A percentile compares a stretch with the other conserved stretches of the same genome.
phyloP scores from a whole-genome alignment of 495 filamentous ascomycete genomes.

The Penicillium riverlandense region DNA sequence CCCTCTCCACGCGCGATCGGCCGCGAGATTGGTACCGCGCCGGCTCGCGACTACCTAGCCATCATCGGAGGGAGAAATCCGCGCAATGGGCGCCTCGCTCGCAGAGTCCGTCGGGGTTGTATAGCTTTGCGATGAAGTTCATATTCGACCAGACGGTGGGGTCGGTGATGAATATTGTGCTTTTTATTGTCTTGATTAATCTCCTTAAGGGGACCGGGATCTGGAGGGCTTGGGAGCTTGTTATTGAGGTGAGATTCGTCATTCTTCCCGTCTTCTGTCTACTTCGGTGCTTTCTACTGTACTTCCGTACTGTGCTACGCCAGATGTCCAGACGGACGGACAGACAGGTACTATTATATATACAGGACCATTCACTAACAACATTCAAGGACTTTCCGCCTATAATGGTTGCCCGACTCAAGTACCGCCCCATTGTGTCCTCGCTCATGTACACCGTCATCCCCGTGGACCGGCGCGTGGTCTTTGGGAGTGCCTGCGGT shows the following conservation, averaged over 20 bases:
- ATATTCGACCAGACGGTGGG: conserved; percentile 75
- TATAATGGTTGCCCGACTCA: conserved; percentile 66
- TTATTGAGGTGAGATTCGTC: conserved; percentile 26
- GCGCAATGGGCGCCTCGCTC: conserved; percentile 14
- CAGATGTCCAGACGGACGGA: too few relatives aligned
- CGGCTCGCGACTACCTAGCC: too few relatives aligned
- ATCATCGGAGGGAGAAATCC: conserved; percentile 20
- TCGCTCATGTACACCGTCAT: conserved; percentile 73
- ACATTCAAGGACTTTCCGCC: conserved; percentile 53
- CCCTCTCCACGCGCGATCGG: too few relatives aligned
- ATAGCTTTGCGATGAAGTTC: conserved; percentile 76
- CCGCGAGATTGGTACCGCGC: too few relatives aligned
- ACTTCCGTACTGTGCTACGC: too few relatives aligned
- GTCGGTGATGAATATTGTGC: conserved; percentile 65
- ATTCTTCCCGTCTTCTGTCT: neutral
- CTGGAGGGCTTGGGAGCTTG: conserved; percentile 20
- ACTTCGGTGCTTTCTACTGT: too few relatives aligned
- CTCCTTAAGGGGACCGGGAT: conserved; percentile 37
- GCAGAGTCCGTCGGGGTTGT: conserved; percentile 24
- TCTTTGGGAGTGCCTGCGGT: conserved; percentile 74
- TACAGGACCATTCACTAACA: conserved; percentile 1
- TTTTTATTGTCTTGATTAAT: conserved; percentile 60
- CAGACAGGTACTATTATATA: neutral
- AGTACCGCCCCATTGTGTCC: conserved; percentile 80
- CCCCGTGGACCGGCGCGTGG: conserved; percentile 64